phyloP scores from a whole-genome alignment of 768 basidiomycete species.

The Guyanaporus albipodus region DNA sequence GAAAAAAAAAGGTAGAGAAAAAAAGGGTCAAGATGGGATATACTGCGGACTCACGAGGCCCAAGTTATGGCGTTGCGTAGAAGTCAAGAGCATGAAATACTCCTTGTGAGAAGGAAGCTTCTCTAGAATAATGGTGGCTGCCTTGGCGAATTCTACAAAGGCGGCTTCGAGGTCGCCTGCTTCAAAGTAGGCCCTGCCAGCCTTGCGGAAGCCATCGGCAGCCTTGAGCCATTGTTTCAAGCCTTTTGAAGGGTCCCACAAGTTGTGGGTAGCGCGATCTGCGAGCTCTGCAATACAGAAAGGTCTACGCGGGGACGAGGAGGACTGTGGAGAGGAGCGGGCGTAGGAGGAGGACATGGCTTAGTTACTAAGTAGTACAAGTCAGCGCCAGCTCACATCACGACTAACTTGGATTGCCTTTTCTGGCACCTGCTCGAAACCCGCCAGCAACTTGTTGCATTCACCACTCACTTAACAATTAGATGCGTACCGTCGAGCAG shows the following conservation, averaged over 20 bases:
- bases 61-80: slow-evolving; percentile 62
- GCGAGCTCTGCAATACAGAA: slow-evolving; percentile 65
- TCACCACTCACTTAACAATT: neutral
- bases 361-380: slow-evolving; percentile 9
- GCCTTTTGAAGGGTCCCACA: slow-evolving; percentile 54
- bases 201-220: slow-evolving; percentile 59
- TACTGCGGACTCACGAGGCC: slow-evolving; percentile 54
- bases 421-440: neutral
- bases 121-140: slow-evolving; percentile 76
- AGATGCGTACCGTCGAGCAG: slow-evolving; percentile 18
- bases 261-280: slow-evolving; percentile 49
- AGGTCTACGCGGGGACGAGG: slow-evolving; percentile 38
- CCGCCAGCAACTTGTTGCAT: neutral
- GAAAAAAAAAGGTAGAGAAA: neutral
- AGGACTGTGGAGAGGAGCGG: slow-evolving; percentile 14
- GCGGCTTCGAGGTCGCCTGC: slow-evolving; percentile 63
- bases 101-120: slow-evolving; percentile 71
- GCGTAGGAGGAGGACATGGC: slow-evolving; percentile 22
- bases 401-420: slow-evolving; percentile 15
- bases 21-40: neutral
- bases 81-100: slow-evolving; percentile 51
- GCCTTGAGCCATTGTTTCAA: slow-evolving; percentile 65
- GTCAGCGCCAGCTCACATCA: slow-evolving; percentile 16
- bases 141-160: slow-evolving; percentile 67
- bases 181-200: slow-evolving; percentile 44